phyloP scores from a whole-genome alignment of 768 basidiomycete species.

The Leccinum fibrillosum region DNA sequence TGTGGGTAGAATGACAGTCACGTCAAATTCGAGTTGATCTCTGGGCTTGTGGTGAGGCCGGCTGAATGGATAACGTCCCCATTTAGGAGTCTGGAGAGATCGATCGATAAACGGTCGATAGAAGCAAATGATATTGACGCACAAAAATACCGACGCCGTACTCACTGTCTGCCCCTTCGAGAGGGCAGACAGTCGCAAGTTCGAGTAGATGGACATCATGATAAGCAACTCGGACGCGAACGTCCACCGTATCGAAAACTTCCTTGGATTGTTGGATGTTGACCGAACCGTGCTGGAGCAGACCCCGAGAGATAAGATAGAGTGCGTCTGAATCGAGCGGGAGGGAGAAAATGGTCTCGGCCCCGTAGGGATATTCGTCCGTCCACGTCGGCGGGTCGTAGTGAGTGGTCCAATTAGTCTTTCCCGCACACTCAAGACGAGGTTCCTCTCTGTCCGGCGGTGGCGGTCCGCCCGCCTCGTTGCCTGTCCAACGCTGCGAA shows the following conservation, averaged over 20 bases:
- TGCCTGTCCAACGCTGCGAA: conserved; percentile 6
- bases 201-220: conserved; percentile 13
- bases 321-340: conserved; percentile 30
- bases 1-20: conserved; percentile 38
- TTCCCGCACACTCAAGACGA: conserved; percentile 9
- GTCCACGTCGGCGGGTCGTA: conserved; percentile 26
- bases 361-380: conserved; percentile 19
- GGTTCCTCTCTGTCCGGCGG: conserved; percentile 1
- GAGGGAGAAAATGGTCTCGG: conserved; percentile 27
- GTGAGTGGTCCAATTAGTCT: conserved; percentile 23
- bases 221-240: conserved; percentile 29
- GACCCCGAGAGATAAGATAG: conserved; percentile 31
- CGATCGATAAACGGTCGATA: not conserved
- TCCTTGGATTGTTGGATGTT: conserved; percentile 29
- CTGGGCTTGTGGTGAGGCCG: not conserved
- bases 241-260: conserved; percentile 26
- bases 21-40: conserved; percentile 31
- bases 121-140: conserved; percentile 3
- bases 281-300: conserved; percentile 25
- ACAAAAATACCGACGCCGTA: conserved; percentile 36
- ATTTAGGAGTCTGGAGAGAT: conserved; percentile 32
- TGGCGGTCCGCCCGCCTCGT: not conserved
- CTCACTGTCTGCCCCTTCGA: conserved; percentile 22
- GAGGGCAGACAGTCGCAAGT: conserved; percentile 28
- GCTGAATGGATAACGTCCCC: not conserved